Base-by-base conservation (phyloP, 805 yeast genomes). In the Kluyveromyces starmeri region DNA sequence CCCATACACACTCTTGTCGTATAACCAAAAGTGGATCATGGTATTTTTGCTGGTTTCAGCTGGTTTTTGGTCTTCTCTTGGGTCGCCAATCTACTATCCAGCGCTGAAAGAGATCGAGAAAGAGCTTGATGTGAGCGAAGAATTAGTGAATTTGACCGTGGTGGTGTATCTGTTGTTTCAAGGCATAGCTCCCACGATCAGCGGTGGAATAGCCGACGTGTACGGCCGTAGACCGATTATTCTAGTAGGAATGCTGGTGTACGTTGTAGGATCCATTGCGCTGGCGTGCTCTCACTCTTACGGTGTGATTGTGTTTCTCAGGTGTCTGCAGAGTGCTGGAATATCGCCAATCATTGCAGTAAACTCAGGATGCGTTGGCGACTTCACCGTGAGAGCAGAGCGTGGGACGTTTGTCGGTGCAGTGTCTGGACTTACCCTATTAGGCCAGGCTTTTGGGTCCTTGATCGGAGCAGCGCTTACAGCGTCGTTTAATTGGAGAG, bases 21-120 rank as follows among this genome's bases (percentile, higher is more conserved):
- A 43, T 27, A 20, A 34, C 6, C 54, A 53, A 32, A 52, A 56
- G 34, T 57, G 59, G 56, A 35, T 34, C 6, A 54, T 55, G 55
- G 57, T 57, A 2, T 45, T 45, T 1, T 33, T 57, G 15, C 36
- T 56, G 20, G 52, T 58, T 2, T 48, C 51, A 40, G 53, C 57
- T 21, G 59, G 83, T 0, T 61, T 75, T 35, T 78, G 83, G 70
- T 82, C 94, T 3, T 67, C 92, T 0, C 58, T 81, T 4, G 75
- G 86, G 2, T 71, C 83, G 41, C 85, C 94, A 2, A 81, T 84
- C 13, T 85, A 81, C 52, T 78, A 83, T 58, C 94, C 94, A 1
- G 85, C 88, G 0, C 59, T 85, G 17, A 73, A 77, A 2, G 65
- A 68, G 17, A 56, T 85, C 15, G 73, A 75, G 28, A 45, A 55